These are phyloP conservation scores for Amaranthus cruentus DNA, from an alignment of 148 eudicot species.

Conservation along the genomic window DNA sequence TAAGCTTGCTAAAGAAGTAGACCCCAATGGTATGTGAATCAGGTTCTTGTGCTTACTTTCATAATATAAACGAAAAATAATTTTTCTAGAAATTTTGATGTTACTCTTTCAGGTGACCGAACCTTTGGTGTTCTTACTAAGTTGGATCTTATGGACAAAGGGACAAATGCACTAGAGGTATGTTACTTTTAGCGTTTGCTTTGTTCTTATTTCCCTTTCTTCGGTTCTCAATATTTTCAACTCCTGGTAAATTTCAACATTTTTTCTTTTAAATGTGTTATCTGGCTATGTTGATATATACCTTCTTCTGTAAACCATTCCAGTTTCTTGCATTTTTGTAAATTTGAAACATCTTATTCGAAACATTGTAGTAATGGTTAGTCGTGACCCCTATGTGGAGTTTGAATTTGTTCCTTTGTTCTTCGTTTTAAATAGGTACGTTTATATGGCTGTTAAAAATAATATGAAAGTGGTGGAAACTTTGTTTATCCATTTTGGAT, in stretches of 20 bases:
- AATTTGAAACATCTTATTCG: too few relatives aligned
- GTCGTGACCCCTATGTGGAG: too few relatives aligned
- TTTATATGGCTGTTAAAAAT: not conserved
- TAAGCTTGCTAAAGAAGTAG: conserved; percentile 73
- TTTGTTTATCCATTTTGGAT: not conserved
- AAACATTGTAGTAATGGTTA: too few relatives aligned
- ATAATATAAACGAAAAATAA: not conserved
- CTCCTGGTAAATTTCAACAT: too few relatives aligned
- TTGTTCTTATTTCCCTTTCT: not conserved
- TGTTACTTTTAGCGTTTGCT: conserved; percentile 12
- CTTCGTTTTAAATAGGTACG: not conserved
- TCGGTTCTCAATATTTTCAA: not conserved
- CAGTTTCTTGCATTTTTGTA: too few relatives aligned
- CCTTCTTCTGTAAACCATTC: too few relatives aligned
- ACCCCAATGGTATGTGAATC: conserved; percentile 45
- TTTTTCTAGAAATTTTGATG: conserved; percentile 2
- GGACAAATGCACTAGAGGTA: conserved; percentile 96
- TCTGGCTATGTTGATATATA: too few relatives aligned
- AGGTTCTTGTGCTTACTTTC: conserved; percentile 2
- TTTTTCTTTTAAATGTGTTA: too few relatives aligned
- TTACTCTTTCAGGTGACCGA: conserved; percentile 60
- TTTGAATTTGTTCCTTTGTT: too few relatives aligned
- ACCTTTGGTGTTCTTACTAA: conserved; percentile 95
- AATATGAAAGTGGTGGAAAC: not conserved
- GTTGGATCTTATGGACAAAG: conserved; percentile 97